These are phyloP conservation scores for Coniferiporia sulphurascens DNA, from an alignment of 1,284 basidiomycete genomes.

Conservation along the genomic window DNA sequence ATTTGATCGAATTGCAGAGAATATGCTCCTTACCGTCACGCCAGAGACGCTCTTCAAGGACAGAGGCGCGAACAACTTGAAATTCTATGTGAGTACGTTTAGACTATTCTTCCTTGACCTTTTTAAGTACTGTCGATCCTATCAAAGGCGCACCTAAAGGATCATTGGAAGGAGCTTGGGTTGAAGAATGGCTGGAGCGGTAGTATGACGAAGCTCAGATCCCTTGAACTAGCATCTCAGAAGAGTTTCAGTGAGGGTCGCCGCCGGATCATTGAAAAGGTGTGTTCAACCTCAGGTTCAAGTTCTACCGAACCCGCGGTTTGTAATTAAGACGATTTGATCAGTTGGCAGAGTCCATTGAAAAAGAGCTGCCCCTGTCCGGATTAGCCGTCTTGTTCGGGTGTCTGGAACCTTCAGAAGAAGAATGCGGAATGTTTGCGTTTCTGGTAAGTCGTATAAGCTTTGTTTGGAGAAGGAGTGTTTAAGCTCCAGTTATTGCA, in stretches of 20 bases:
- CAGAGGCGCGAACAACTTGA: background rate
- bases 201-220: background rate
- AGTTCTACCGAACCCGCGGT: no score
- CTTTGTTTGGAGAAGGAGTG: background rate
- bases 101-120: background rate
- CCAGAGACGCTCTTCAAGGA: background rate
- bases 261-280: background rate
- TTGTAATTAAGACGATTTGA: background rate
- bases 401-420: background rate
- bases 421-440: background rate
- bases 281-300: background rate
- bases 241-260: background rate
- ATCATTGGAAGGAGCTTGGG: background rate
- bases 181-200: background rate
- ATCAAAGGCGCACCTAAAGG: background rate
- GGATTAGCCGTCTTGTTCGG: background rate
- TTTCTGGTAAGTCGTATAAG: background rate
- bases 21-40: background rate
- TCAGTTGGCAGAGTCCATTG: background rate
- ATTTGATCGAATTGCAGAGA: background rate
- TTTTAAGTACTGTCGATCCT: background rate
- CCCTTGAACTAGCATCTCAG: background rate
- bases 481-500: background rate
- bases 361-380: background rate
- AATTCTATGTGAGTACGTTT: background rate